Evolutionary conservation across 768 basidiomycete species (phyloP), one percentile per base, ranked within the genome.

Genomic region (Lentinula lateritia): DNA sequence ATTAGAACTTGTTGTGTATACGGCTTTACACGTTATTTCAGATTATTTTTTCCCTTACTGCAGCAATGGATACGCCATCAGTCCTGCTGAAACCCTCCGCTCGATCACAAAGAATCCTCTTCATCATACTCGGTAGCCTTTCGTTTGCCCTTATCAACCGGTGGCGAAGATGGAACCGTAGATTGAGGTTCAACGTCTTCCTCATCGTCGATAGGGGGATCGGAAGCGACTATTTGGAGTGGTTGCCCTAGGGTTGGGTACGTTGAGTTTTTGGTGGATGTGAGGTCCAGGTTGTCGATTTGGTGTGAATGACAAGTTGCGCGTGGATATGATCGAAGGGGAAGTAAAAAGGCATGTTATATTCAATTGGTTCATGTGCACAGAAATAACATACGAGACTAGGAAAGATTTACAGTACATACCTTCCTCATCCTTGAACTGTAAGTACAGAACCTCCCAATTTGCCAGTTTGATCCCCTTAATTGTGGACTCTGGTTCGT

Each of bases 371-470:
- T 60, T 34, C 4, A 46, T 36, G 23, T 18, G 12, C 38, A 43
- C 23, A 39, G 12, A 32, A 23, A 56, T 16, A 38, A 3, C 4
- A 54, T 38, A 41, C 35, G 20, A 20, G 23, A 6, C 39, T 20
- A 16, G 10, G 53, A 56, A 23, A 56, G 28, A 28, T 28, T 2
- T 28, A 54, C 61, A 42, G 39, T 63, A 77, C 83, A 78, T 72
- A 91, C 90, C 86, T 52, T 80, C 75, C 39, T 71, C 71, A 68
- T 88, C 81, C 65, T 78, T 82, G 65, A 91, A 91, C 67, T 85
- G 87, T 38, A 93, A 67, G 66, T 83, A 91, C 18, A 92, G 63
- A 13, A 72, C 73, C 43, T 91, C 90, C 87, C 89, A 93, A 58
- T 84, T 85, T 2, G 70, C 68, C 55, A 90, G 72, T 3, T 78